phyloP scores from a whole-genome alignment of 306 rosid genomes.

The Potentilla sterilis region DNA sequence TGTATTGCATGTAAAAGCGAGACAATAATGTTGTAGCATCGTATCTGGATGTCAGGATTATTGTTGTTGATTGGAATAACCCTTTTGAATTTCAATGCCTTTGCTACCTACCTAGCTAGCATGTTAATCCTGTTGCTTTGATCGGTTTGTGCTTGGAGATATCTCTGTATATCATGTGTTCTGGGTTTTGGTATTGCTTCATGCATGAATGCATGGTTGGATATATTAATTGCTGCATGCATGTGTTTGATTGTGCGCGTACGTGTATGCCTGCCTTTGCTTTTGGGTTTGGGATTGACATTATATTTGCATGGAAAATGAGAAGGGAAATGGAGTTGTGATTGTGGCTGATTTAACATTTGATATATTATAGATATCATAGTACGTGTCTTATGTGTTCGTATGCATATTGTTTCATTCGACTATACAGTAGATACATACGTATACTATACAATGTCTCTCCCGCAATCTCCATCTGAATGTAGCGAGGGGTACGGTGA shows the following conservation, averaged over 20 bases:
- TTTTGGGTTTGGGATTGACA: not conserved
- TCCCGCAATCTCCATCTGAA: not conserved
- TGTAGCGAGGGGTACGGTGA: not conserved
- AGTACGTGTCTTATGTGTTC: not conserved
- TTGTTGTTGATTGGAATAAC: not conserved
- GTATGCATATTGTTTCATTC: not conserved
- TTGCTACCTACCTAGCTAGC: not conserved
- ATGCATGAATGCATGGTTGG: not conserved
- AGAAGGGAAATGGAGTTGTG: not conserved
- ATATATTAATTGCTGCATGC: not conserved
- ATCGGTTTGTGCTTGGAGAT: not conserved
- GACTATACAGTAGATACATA: not conserved
- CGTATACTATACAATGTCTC: not conserved
- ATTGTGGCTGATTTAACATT: not conserved
- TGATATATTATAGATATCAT: not conserved
- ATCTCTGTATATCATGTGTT: not conserved
- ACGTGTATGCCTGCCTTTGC: not conserved
- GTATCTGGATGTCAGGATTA: not conserved
- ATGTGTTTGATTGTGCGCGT: not conserved
- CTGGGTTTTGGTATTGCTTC: slow-evolving; percentile 1
- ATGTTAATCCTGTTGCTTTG: not conserved
- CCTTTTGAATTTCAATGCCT: not conserved
- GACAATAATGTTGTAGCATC: not conserved
- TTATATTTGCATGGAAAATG: not conserved
- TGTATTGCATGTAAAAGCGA: not conserved